Evolutionary conservation across 2,329 filamentous ascomycete species (phyloP), one percentile per base, ranked within the genome.

Genomic region (Pseudogymnoascus sp.): DNA sequence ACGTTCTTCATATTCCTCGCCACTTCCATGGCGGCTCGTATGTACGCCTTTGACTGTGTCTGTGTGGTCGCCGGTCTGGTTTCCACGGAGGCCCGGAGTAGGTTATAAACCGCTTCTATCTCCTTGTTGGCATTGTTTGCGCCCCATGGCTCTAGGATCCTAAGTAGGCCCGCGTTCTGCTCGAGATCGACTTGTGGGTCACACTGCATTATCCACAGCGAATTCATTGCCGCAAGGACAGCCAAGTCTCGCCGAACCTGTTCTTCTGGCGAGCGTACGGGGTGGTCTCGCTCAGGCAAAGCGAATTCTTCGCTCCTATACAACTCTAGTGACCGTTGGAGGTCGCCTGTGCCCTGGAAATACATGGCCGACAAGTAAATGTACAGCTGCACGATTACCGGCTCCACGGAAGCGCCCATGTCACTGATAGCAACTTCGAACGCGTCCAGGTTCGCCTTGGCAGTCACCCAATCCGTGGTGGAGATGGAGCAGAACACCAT

Each of bases 31-130:
- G 91, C 89, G 39, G 82, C 80, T 64, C 90, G 86, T 61, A 97
- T 87, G 69, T 88, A 85, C 41, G 87, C 83, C 75, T 96, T 97
- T 62, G 89, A 87, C 65, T 88, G 84, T 64, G 90, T 86, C 65
- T 94, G 88, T 25, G 88, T 84, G 59, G 80, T 83, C 68, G 76
- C 84, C 72, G 78, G 88, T 70, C 82, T 79, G 1, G 84, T 85
- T 58, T 81, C 77, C 5, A 89, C 81, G 2, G 87, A 85, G 5
- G 91, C 88, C 67, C 86, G 82, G 62, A 93, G 82, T 9, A 96
- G 82, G 70, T 89, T 85, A 77, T 88, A 93, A 0, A 90, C 90
- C 33, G 89, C 88, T 66, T 84, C 83, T 62, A 97, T 86, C 69
- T 92, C 88, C 68, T 84, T 81, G 73, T 90, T 92, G 38, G 83